These are phyloP conservation scores for Pythium folliculosum DNA, from an alignment of 352 stramenopile genomes.

Conservation along the genomic window DNA sequence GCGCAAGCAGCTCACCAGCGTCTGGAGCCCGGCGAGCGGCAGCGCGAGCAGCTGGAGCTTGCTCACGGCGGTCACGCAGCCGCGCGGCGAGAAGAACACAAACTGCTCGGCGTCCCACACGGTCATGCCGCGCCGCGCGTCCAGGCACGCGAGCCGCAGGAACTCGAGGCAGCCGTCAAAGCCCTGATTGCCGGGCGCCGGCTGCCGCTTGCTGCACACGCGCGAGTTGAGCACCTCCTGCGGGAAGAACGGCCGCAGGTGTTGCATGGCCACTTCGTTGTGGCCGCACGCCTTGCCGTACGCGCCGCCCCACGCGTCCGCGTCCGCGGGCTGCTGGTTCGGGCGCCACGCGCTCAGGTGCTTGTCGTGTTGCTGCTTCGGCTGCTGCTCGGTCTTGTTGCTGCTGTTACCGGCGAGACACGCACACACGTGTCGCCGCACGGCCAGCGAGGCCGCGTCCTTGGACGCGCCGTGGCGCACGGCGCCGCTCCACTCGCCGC, in stretches of 20 bases:
- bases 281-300: conserved; percentile 88
- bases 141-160: conserved; percentile 62
- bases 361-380: neutral
- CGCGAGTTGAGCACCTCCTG: conserved; percentile 89
- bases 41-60: conserved; percentile 74
- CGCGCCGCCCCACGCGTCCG: conserved; percentile 73
- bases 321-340: conserved; percentile 71
- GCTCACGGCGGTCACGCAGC: conserved; percentile 49
- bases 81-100: conserved; percentile 53
- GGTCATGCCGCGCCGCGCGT: conserved; percentile 55
- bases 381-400: conserved; percentile 12
- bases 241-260: conserved; percentile 81
- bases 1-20: conserved; percentile 49
- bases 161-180: conserved; percentile 91
- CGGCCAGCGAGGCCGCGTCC: conserved; percentile 58
- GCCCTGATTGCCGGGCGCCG: conserved; percentile 84
- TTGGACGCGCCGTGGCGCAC: conserved; percentile 78
- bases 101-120: conserved; percentile 87
- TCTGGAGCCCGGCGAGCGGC: conserved; percentile 60
- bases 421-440: conserved; percentile 47
- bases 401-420: conserved; percentile 1
- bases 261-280: conserved; percentile 90
- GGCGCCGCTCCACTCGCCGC: conserved; percentile 65
- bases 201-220: conserved; percentile 74
- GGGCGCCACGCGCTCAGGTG: conserved; percentile 60